These are phyloP conservation scores for Diaporthe helianthi DNA, from an alignment of 2,329 filamentous ascomycete genomes.

Conservation along the genomic window DNA sequence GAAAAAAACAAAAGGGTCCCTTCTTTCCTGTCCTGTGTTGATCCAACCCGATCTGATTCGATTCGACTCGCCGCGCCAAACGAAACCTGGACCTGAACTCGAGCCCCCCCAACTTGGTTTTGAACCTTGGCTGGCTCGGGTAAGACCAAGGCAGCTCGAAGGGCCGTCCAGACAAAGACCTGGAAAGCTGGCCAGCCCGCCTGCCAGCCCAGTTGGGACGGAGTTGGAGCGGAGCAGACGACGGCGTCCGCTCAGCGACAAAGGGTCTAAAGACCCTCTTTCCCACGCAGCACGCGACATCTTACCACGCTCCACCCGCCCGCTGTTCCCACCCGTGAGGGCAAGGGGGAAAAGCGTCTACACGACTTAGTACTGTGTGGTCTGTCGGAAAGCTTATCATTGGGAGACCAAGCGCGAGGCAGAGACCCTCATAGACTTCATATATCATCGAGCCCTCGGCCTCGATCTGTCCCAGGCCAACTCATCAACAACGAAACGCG, in stretches of 20 bases:
- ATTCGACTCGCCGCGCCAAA: constrained; percentile 11
- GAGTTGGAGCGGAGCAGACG: constrained; percentile 22
- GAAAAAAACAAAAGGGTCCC: constrained; percentile 6
- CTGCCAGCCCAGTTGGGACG: background rate
- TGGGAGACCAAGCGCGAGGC: constrained; percentile 18
- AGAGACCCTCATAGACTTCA: background rate
- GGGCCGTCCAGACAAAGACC: constrained; percentile 13
- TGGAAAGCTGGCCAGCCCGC: background rate
- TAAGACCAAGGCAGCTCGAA: constrained; percentile 18
- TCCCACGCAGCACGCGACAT: constrained; percentile 16
- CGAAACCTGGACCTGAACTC: constrained; percentile 1
- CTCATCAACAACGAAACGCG: background rate
- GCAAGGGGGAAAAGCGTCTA: background rate
- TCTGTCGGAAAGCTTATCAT: constrained; percentile 11
- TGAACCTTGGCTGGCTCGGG: background rate
- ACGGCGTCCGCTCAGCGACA: constrained; percentile 12
- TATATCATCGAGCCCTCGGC: constrained; percentile 27
- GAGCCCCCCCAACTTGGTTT: background rate
- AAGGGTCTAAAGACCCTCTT: constrained; percentile 12
- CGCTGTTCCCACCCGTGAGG: constrained; percentile 5
- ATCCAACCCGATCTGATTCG: constrained; percentile 18
- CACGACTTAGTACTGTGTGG: constrained; percentile 9
- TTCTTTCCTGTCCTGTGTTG: constrained; percentile 11
- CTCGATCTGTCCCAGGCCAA: constrained; percentile 9
- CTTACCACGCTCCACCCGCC: constrained; percentile 23